phyloP scores from a whole-genome alignment of 106 monocot genomes.

The Dioscorea alata region DNA sequence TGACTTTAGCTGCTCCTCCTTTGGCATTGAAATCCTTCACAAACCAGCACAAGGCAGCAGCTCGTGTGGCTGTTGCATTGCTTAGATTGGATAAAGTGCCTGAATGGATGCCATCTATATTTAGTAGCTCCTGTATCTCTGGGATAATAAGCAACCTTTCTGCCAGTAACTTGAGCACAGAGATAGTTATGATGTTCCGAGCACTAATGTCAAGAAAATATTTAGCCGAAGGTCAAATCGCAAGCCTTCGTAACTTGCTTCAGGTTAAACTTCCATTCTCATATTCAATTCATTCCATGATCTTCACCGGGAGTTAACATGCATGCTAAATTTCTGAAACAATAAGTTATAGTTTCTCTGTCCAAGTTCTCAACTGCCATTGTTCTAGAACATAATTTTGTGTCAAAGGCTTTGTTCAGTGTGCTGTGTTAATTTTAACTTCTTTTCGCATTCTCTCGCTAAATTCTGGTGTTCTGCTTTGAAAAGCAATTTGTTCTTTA shows the following conservation, averaged over 20 bases:
- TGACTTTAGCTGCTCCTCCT: conserved; percentile 55
- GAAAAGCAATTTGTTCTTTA: background rate
- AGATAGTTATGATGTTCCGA: conserved; percentile 70
- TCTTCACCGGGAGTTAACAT: background rate
- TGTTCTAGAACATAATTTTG: background rate
- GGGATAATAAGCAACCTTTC: conserved; percentile 62
- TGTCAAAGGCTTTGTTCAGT: background rate
- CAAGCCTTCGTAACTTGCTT: conserved; percentile 45
- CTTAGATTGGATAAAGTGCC: conserved; percentile 45
- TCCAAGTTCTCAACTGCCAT: background rate
- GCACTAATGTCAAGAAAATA: conserved; percentile 45
- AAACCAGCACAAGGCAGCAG: conserved; percentile 66
- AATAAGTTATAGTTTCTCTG: background rate
- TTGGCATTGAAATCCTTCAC: conserved; percentile 56
- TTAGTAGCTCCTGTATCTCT: conserved; percentile 45
- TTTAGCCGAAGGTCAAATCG: conserved; percentile 54
- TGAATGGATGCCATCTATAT: conserved; percentile 53
- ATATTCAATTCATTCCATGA: background rate
- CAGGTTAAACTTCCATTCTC: conserved; percentile 39
- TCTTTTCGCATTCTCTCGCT: background rate
- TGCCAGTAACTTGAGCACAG: conserved; percentile 54
- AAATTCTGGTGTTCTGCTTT: background rate
- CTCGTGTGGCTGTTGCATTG: conserved; percentile 50
- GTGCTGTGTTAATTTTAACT: background rate
- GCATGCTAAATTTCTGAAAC: background rate